phyloP scores from a whole-genome alignment of 208 protist species.

The Zelonia costaricensis region DNA sequence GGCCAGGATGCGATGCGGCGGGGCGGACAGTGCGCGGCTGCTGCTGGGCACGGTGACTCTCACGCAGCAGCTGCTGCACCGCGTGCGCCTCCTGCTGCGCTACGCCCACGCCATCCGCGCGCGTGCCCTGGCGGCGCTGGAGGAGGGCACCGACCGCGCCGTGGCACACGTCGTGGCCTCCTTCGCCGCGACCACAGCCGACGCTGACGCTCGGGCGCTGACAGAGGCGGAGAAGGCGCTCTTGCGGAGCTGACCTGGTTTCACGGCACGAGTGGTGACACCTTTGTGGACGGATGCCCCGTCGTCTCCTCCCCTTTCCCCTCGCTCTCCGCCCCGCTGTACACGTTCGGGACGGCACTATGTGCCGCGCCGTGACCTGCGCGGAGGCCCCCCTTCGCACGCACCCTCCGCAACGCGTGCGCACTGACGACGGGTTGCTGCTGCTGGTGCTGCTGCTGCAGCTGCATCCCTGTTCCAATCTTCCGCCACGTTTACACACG shows the following conservation, averaged over 20 bases:
- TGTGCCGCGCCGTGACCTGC: too few relatives aligned
- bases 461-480: too few relatives aligned
- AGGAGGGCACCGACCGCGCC: slow-evolving; percentile 12
- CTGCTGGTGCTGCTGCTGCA: too few relatives aligned
- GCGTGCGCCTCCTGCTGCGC: slow-evolving; percentile 20
- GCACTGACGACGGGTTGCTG: too few relatives aligned
- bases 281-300: too few relatives aligned
- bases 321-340: background rate
- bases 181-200: slow-evolving; percentile 6
- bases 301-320: background rate
- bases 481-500: too few relatives aligned
- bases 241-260: slow-evolving; percentile 18
- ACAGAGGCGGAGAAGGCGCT: slow-evolving; percentile 25
- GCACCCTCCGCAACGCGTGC: too few relatives aligned
- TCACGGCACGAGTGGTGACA: too few relatives aligned
- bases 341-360: too few relatives aligned
- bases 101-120: slow-evolving; percentile 27
- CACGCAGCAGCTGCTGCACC: slow-evolving; percentile 22
- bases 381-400: too few relatives aligned
- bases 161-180: slow-evolving; percentile 12
- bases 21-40: too few relatives aligned
- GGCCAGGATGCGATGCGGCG: too few relatives aligned
- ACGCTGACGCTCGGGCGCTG: slow-evolving; percentile 16
- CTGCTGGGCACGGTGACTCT: slow-evolving; percentile 14
- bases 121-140: slow-evolving; percentile 19